These are phyloP conservation scores for Penicillium sp. DNA, from an alignment of 2,329 filamentous ascomycete genomes.

Conservation along the genomic window DNA sequence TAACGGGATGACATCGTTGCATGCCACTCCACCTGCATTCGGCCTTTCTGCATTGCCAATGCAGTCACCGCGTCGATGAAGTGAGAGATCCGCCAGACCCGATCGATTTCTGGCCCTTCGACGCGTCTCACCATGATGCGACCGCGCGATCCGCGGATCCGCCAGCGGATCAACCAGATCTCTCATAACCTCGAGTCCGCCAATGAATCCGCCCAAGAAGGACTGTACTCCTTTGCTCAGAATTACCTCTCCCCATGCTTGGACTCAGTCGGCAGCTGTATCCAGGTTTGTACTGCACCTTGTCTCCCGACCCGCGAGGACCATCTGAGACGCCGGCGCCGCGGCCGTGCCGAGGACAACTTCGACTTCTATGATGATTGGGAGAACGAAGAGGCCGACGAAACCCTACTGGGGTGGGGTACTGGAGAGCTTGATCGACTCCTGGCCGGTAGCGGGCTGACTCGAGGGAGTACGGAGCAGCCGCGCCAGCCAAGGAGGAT, in stretches of 20 bases:
- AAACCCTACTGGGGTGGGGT: constrained; percentile 70
- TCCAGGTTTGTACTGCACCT: constrained; percentile 68
- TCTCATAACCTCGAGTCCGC: constrained; percentile 85
- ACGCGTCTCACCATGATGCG: constrained; percentile 53
- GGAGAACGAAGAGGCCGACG: constrained; percentile 65
- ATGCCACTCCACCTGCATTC: constrained; percentile 17
- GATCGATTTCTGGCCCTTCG: constrained; percentile 4
- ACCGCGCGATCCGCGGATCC: constrained; percentile 76
- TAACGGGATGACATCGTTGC: constrained; percentile 32
- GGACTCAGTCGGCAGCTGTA: constrained; percentile 60
- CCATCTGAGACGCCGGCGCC: constrained; percentile 67
- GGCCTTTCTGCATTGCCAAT: constrained; percentile 10
- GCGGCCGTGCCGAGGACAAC: constrained; percentile 69
- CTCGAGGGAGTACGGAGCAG: constrained; percentile 52
- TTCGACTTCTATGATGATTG: constrained; percentile 99
- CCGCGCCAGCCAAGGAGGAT: constrained; percentile 75
- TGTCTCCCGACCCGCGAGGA: constrained; percentile 70
- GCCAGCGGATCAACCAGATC: constrained; percentile 90
- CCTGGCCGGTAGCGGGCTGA: constrained; percentile 63
- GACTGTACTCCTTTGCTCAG: constrained; percentile 85
- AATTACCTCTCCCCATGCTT: constrained; percentile 82
- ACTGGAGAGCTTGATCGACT: constrained; percentile 83
- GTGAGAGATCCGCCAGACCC: constrained; percentile 9
- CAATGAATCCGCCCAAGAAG: constrained; percentile 86
- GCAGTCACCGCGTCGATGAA: constrained; percentile 14